Base-by-base conservation (phyloP, 495 filamentous ascomycete genomes). In the Tuber aestivum region DNA sequence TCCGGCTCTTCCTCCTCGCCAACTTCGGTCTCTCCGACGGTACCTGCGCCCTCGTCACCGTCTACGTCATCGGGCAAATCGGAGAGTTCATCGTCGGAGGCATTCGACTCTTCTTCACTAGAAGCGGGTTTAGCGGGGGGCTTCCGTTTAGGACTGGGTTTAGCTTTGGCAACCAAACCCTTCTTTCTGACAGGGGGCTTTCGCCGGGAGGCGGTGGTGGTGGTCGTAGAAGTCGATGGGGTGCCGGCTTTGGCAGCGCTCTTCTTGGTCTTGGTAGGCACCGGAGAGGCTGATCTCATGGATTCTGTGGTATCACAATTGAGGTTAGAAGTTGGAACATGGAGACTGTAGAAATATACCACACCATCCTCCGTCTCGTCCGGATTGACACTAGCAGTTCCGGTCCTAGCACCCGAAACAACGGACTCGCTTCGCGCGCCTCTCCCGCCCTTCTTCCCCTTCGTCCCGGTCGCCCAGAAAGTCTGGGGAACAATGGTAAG, bases 41-140 rank as follows among this genome's bases (percentile, higher is more conserved):
- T 73, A 80, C 83, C 75, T 77, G 80, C 75, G 76, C 84, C 84
- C 41, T 84, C 85, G 72, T 89, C 89, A 65, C 56, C 56, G 14
- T 79, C 78, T 16, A 79, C 61, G 21, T 79, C 78, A 41, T 79
- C 78, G 32, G 77, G 78, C 23, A 79, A 70, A 37, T 79, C 78
- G 5, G 78, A 79, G 41, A 79, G 72, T 0, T 88, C 88, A 56
- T 89, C 88, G 14, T 89, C 89, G 23, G 88, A 85, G 12, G 85
- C 83, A 14, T 81, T 82, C 41, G 85, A 84, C 72, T 81, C 84
- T 32, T 82, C 76, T 71, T 86, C 87, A 42, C 87, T 83, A 84
- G 84, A 56, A 84, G 85, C 9, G 85, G 87, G 41, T 83, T 86
- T 20, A 86, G 86, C 9, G 87, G 88, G 41, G 87, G 87, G 40